phyloP scores from a whole-genome alignment of 169 alveolate species.

The Eimeria brunetti region DNA sequence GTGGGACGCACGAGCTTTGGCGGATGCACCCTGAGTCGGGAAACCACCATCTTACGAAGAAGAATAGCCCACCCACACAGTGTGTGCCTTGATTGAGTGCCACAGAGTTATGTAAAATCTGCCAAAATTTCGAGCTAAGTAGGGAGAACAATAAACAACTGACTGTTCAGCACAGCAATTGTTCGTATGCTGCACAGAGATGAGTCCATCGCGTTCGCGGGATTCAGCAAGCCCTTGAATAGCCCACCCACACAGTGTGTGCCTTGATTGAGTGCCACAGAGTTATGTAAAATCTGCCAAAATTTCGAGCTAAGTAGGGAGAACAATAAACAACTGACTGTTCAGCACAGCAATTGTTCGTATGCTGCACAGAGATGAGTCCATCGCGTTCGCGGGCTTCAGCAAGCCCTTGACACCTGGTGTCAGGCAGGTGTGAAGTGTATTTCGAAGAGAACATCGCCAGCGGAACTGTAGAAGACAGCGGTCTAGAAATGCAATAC shows the following conservation, averaged over 20 bases:
- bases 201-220: not conserved
- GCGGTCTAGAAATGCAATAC: not conserved
- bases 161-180: not conserved
- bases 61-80: not conserved
- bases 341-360: not conserved
- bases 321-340: not conserved
- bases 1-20: slow-evolving; percentile 3
- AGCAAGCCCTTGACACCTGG: not conserved
- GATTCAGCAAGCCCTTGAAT: not conserved
- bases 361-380: too few relatives aligned
- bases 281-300: not conserved
- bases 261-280: not conserved
- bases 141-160: not conserved
- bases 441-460: not conserved
- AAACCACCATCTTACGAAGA: not conserved
- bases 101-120: not conserved
- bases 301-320: not conserved
- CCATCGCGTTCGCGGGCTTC: not conserved
- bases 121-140: not conserved
- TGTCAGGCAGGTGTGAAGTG: not conserved
- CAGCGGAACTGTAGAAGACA: not conserved
- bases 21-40: not conserved
- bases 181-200: too few relatives aligned
- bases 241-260: not conserved
- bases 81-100: not conserved